Evolutionary conservation across 345 rosid genomes (phyloP).

Genomic region (Gossypium mustelinum): DNA sequence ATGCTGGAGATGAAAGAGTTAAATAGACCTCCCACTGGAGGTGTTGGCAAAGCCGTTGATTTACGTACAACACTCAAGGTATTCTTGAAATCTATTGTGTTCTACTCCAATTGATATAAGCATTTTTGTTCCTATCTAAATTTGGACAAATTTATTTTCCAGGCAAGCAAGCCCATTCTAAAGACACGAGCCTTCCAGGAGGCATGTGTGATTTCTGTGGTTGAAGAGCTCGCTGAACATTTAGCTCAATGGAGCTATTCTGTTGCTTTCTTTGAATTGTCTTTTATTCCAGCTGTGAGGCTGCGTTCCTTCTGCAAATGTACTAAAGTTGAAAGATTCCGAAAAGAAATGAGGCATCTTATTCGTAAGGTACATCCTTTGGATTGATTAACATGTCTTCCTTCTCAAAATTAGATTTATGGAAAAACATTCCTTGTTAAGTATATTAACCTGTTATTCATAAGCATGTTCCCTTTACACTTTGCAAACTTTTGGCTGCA

Average conservation of each 20-base stretch:
- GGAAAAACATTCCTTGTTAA: not conserved
- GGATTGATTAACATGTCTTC: not conserved
- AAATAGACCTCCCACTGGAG: constrained; percentile 74
- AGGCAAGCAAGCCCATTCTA: constrained; percentile 79
- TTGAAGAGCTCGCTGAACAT: constrained; percentile 88
- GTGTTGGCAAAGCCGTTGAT: constrained; percentile 86
- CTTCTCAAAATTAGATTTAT: not conserved
- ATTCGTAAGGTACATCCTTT: constrained; percentile 59
- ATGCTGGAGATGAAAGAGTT: constrained; percentile 98
- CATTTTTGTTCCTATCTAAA: constrained; percentile 2
- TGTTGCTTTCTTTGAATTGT: constrained; percentile 75
- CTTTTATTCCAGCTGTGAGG: constrained; percentile 70
- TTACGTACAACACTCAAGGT: constrained; percentile 74
- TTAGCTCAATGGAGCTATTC: constrained; percentile 89
- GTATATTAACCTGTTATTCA: not conserved
- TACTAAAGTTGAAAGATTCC: constrained; percentile 81
- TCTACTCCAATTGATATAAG: not conserved
- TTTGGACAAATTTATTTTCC: constrained; percentile 12
- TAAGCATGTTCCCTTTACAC: not conserved
- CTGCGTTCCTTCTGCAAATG: constrained; percentile 71
- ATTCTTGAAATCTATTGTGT: not conserved
- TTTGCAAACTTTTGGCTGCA: constrained; percentile 2
- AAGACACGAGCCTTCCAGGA: constrained; percentile 95
- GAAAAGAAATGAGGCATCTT: constrained; percentile 83
- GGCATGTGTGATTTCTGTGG: constrained; percentile 78